Percentiles rank a stretch among this genome's conserved stretches.
Conservation (phyloP, 2,329 filamentous ascomycete genomes). For the Immersiporthe knoxdaviesiana region DNA sequence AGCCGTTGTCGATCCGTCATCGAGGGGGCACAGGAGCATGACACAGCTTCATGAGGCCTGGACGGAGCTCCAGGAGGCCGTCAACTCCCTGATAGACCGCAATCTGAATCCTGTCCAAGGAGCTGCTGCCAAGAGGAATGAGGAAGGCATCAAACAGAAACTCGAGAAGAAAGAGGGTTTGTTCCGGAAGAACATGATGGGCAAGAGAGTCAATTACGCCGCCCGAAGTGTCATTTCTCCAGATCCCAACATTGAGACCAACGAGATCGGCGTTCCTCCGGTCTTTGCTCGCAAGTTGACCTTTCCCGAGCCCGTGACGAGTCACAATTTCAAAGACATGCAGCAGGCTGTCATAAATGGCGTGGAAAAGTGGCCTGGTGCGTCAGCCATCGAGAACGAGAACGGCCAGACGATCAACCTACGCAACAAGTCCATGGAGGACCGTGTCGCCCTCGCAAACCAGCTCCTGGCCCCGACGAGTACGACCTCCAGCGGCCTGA, state of each 20-base stretch:
- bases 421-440: constrained; percentile 83
- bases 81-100: constrained; percentile 91
- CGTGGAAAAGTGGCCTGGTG: constrained; percentile 90
- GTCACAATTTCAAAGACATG: constrained; percentile 94
- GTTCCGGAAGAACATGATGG: constrained; percentile 99
- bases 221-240: constrained; percentile 97
- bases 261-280: constrained; percentile 97
- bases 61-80: constrained; percentile 81
- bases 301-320: constrained; percentile 95
- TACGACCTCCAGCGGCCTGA: constrained; percentile 71
- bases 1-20: constrained; percentile 39
- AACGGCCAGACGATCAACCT: constrained; percentile 89
- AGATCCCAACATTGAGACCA: constrained; percentile 97
- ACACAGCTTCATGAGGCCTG: constrained; percentile 77
- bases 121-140: constrained; percentile 74
- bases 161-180: constrained; percentile 98
- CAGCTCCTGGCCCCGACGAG: constrained; percentile 86
- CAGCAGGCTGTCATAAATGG: constrained; percentile 97
- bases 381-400: constrained; percentile 93
- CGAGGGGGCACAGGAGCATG: constrained; percentile 23
- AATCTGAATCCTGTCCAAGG: constrained; percentile 84
- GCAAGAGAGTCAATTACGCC: constrained; percentile 98
- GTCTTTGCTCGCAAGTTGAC: constrained; percentile 96
- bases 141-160: constrained; percentile 96
- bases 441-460: constrained; percentile 87